Evolutionary conservation across 805 yeast genomes (phyloP), one percentile per base, ranked within the genome.

Genomic region (Metschnikowia colocasiae): DNA sequence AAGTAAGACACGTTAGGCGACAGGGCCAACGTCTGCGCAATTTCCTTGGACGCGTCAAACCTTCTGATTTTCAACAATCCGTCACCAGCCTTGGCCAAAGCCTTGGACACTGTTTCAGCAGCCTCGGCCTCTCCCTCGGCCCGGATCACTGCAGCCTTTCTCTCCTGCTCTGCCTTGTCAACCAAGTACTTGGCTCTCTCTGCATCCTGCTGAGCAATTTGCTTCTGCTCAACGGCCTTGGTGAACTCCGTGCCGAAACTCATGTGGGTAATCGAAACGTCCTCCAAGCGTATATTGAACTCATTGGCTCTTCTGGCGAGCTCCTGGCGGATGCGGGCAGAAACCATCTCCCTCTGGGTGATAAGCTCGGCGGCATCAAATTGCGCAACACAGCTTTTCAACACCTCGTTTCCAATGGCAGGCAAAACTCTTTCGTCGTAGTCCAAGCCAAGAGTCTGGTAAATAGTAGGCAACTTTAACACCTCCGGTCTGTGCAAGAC

Each of bases 81-180:
- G 63, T 94, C 98, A 66, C 99, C 99, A 20, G 95, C 90, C 73
- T 90, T 91, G 46, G 84, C 81, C 56, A 94, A 79, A 4, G 98
- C 97, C 68, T 83, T 87, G 30, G 97, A 89, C 53, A 94, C 94
- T 51, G 83, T 83, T 51, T 94, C 98, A 3, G 99, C 99, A 49
- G 96, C 89, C 68, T 94, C 98, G 43, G 99, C 99, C 73, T 94
- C 99, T 71, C 98, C 99, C 71, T 94, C 99, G 25, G 99, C 99
- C 61, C 98, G 82, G 57, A 94, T 91, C 59, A 94, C 89, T 40
- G 87, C 75, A 2, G 98, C 99, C 67, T 86, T 91, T 64, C 96
- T 82, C 68, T 92, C 98, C 73, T 94, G 99, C 68, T 94, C 97
- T 7, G 98, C 98, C 64, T 86, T 86, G 63, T 91, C 97, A 47